Base-by-base conservation (phyloP, 805 yeast genomes). In the Hanseniaspora occidentalis region DNA sequence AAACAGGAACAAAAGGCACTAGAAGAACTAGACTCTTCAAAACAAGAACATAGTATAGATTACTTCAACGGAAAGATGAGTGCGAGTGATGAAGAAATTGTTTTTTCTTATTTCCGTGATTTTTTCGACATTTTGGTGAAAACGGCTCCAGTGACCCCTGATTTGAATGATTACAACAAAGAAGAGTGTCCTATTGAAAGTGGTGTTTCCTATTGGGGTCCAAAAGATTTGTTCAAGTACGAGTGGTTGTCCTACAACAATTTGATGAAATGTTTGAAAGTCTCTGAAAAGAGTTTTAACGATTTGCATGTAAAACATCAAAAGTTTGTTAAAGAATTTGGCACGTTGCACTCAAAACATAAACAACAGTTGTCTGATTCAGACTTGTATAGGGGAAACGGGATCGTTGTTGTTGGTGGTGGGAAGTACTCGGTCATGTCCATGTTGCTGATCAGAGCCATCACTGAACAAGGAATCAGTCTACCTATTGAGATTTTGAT, bases 401-500 rank as follows among this genome's bases (percentile, higher is more conserved):
- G 88, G 6, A 74, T 79, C 21, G 79, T 80, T 0, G 73, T 74
- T 42, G 77, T 80, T 36, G 89, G 84, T n/a, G 89, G 89, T 37
- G 84, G 84, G 2, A 67, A 67, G 43, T 80, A 73, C 50, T 77
- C 82, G 37, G 72, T 83, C 73, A 57, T 80, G 21, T 65, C 81
- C 1, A 57, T 77, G 21, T 53, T 77, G 5, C 68, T 79, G 8
- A 60, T 80, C 6, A 61, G 64, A 45, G 58, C 65, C 36, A 49
- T 85, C 38, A 65, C 95, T 51, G 72, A 75, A 31, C 63, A 70
- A 6, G 85, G 89, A 2, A 75, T 82, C 2, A 67, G 66, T 11
- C 58, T 80, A 27, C 95, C 96, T 0, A 75, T 86, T 17, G 96
- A 86, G 64, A 81, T 86, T 8, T 70, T 84, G 47, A 74, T 86